Evolutionary conservation across 805 yeast genomes (phyloP).

Genomic region (Teunomyces pallodes): DNA sequence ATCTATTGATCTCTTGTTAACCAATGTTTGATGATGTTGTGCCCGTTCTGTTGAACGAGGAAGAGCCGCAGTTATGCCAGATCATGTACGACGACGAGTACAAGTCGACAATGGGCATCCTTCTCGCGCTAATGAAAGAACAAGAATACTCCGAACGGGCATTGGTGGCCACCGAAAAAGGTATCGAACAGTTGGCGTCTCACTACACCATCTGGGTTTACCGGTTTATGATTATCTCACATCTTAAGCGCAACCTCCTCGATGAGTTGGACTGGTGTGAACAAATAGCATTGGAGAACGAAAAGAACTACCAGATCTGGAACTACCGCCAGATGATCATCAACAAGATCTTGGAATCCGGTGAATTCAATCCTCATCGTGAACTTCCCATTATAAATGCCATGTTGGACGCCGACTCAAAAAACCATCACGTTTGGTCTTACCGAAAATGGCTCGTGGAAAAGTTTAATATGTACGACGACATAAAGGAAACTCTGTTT

Average conservation of each 20-base stretch:
- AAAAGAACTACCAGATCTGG: conserved; percentile 98
- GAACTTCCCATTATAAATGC: conserved; percentile 65
- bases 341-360: conserved; percentile 24
- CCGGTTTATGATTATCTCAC: conserved; percentile 50
- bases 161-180: conserved; percentile 57
- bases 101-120: conserved; percentile 53
- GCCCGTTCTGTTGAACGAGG: conserved; percentile 42
- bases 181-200: conserved; percentile 73
- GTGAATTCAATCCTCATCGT: conserved; percentile 38
- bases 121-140: conserved; percentile 55
- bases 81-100: conserved; percentile 76
- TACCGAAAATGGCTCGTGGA: conserved; percentile 81
- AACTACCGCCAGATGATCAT: conserved; percentile 76
- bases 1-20: too few relatives aligned
- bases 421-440: conserved; percentile 97
- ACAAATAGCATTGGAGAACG: conserved; percentile 65
- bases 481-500: conserved; percentile 50
- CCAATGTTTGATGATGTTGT: conserved; percentile 33
- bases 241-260: conserved; percentile 36
- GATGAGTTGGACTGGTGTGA: conserved; percentile 81
- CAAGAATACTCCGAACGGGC: conserved; percentile 74
- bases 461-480: conserved; percentile 46
- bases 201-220: conserved; percentile 91
- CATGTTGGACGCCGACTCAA: conserved; percentile 76
- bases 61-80: conserved; percentile 52